Conservation (phyloP, 108 stramenopile genomes). For the Poteriospumella lacustris region DNA sequence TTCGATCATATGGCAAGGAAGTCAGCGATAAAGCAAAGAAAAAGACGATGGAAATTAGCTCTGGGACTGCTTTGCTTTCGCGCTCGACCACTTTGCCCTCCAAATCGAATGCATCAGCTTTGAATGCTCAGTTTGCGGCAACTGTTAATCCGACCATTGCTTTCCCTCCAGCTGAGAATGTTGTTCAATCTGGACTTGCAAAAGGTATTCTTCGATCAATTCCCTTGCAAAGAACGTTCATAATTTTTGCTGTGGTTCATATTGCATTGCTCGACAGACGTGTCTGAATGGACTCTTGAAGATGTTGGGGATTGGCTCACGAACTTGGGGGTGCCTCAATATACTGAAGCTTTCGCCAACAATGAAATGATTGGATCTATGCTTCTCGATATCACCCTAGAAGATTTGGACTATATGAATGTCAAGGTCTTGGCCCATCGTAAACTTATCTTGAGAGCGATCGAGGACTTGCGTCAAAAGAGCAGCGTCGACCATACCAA, state of each 20-base stretch:
- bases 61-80: too few relatives aligned
- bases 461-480: slow-evolving; percentile 43
- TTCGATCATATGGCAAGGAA: slow-evolving; percentile 25
- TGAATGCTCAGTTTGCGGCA: too few relatives aligned
- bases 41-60: too few relatives aligned
- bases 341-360: slow-evolving; percentile 36
- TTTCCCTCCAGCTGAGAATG: too few relatives aligned
- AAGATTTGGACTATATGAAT: slow-evolving; percentile 60
- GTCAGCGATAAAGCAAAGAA: slow-evolving; percentile 8
- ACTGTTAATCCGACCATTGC: too few relatives aligned
- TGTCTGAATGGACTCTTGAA: slow-evolving; percentile 35
- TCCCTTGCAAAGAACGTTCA: too few relatives aligned
- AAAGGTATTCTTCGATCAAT: too few relatives aligned
- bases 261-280: neutral
- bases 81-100: too few relatives aligned
- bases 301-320: slow-evolving; percentile 54
- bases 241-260: too few relatives aligned
- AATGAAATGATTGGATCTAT: slow-evolving; percentile 53
- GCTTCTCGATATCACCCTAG: slow-evolving; percentile 55
- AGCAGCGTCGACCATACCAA: too few relatives aligned
- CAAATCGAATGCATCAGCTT: too few relatives aligned
- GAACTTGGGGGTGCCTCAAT: slow-evolving; percentile 32
- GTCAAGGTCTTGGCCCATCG: slow-evolving; percentile 52
- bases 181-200: too few relatives aligned
- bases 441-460: slow-evolving; percentile 51